These are phyloP conservation scores for Beverwykella pulmonaria DNA, from an alignment of 495 filamentous ascomycete species.

Conservation along the genomic window DNA sequence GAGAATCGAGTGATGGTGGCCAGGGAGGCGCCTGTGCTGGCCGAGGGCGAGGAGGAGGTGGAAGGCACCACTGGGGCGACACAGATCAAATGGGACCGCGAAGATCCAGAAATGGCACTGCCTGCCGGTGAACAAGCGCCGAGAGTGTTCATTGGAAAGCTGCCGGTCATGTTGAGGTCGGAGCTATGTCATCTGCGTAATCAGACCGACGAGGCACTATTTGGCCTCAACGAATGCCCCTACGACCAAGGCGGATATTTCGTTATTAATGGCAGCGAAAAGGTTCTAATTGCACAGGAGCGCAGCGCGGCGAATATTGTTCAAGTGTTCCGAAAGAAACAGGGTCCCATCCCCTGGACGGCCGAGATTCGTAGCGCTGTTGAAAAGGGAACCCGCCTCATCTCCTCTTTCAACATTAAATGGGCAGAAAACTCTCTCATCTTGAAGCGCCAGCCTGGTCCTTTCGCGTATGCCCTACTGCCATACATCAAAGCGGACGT, in stretches of 20 bases:
- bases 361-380: constrained; percentile 96
- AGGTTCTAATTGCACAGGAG: constrained; percentile 97
- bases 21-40: constrained; percentile 68
- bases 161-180: constrained; percentile 97
- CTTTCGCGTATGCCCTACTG: constrained; percentile 82
- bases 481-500: constrained; percentile 94
- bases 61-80: constrained; percentile 58
- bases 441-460: constrained; percentile 74
- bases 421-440: constrained; percentile 81
- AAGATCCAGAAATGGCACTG: constrained; percentile 38
- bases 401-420: constrained; percentile 87
- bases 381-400: constrained; percentile 91
- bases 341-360: constrained; percentile 83
- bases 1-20: constrained; percentile 78
- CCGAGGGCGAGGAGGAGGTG: constrained; percentile 54
- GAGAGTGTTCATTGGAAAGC: constrained; percentile 83
- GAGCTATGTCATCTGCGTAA: constrained; percentile 86
- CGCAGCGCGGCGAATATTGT: constrained; percentile 97
- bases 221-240: constrained; percentile 88
- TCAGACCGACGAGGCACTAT: constrained; percentile 77
- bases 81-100: constrained; percentile 61
- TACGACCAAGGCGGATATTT: constrained; percentile 99
- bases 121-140: constrained; percentile 41
- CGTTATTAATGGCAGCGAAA: constrained; percentile 99
- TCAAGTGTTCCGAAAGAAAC: constrained; percentile 97